Evolutionary conservation across 2,329 filamentous ascomycete species (phyloP), one percentile per base, ranked within the genome.

Genomic region (Zymoseptoria passerinii): DNA sequence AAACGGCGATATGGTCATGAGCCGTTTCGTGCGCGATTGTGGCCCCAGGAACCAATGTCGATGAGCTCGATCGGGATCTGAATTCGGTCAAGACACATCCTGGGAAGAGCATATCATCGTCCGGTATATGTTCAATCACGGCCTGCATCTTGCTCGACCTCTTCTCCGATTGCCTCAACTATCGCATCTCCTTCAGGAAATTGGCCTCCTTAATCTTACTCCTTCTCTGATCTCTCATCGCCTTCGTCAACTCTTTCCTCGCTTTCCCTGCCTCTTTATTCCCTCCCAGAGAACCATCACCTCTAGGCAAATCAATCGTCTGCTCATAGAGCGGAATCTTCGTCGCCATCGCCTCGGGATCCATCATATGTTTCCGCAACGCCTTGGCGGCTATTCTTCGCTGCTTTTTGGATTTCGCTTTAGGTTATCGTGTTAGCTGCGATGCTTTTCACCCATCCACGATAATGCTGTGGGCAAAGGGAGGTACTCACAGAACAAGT

Each of bases 401-500:
- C 73, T 90, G 84, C 71, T 92, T 92, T 74, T 90, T 91, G 28
- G 88, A 92, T 82, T 94, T 94, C 59, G 88, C 88, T 91, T 61
- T 59, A 48, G 20, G 9, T 50, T 53, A 55, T 52, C 20, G 13
- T 48, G 27, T 48, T 51, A 53, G 40, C 28, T 18, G n/a, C n/a
- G 35, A 13, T 44, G 35, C 16, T 10, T 40, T 9, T 50, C 19
- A 8, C 19, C 16, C 20, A 50, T 54, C 10, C 48, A 51, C 28
- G 19, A 50, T 20, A 7, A 6, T 7, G 10, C 19, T 50, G 19
- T 52, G 29, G 44, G 29, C 19, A 20, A 20, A 19, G 27, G 7
- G 2, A 18, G 40, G 48, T 54, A 82, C 87, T 54, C 82, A 92
- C 89, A 92, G 73, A 90, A 94, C 66, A 91, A 80, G 76, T 92